Evolutionary conservation across 1,284 basidiomycete genomes (phyloP).

Genomic region (Jaminaea rosea): DNA sequence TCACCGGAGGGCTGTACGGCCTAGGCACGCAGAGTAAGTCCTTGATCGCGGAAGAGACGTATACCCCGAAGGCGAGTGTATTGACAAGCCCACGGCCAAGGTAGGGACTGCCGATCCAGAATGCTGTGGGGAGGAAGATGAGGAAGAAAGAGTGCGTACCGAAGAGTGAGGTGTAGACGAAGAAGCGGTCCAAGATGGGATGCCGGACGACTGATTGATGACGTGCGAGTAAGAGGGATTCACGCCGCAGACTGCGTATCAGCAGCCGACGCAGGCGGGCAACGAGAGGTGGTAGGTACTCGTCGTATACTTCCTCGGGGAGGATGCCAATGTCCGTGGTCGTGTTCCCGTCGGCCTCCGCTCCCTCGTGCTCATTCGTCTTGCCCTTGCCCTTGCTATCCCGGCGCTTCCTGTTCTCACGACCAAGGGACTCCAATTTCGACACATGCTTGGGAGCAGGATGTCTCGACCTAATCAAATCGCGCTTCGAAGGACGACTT

Average conservation of each 20-base stretch:
- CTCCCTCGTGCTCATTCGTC: slow-evolving; percentile 1
- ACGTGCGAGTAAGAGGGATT: slow-evolving; percentile 19
- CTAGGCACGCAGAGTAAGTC: slow-evolving; percentile 84
- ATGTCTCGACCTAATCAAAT: neutral
- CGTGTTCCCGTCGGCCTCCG: slow-evolving; percentile 10
- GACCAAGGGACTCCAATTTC: neutral
- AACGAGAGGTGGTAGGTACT: slow-evolving; percentile 21
- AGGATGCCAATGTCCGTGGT: slow-evolving; percentile 31
- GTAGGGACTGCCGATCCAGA: slow-evolving; percentile 72
- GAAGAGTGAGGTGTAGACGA: slow-evolving; percentile 78
- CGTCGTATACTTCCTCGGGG: slow-evolving; percentile 28
- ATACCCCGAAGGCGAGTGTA: slow-evolving; percentile 72
- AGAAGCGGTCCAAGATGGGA: slow-evolving; percentile 71
- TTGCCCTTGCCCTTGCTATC: neutral
- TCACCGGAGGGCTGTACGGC: slow-evolving; percentile 81
- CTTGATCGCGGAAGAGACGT: slow-evolving; percentile 71
- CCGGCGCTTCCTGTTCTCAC: neutral
- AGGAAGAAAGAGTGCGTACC: slow-evolving; percentile 86
- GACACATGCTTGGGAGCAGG: neutral
- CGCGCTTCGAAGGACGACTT: neutral
- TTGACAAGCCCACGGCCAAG: slow-evolving; percentile 59
- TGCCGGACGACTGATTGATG: slow-evolving; percentile 19
- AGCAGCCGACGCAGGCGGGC: slow-evolving; percentile 20
- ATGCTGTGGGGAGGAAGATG: slow-evolving; percentile 71
- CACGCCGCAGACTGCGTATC: slow-evolving; percentile 15